Evolutionary conservation across 306 rosid genomes (phyloP).

Genomic region (Cyclanthera cordifolia): DNA sequence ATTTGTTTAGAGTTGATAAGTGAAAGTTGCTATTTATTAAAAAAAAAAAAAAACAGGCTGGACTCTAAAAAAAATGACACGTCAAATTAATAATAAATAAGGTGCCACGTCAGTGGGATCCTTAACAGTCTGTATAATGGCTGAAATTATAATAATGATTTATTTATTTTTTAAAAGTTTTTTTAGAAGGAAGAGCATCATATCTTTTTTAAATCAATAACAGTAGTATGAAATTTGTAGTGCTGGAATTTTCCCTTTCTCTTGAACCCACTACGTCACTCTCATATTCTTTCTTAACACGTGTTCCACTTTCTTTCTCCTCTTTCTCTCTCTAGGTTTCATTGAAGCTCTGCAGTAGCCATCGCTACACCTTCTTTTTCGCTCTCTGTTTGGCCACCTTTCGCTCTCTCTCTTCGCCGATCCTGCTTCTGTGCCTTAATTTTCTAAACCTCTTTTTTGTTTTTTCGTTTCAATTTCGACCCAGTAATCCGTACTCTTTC

Average conservation of each 20-base stretch:
- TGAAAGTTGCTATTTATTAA: too few species aligned
- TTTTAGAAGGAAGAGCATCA: neutral
- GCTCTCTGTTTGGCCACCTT: neutral
- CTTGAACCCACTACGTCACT: conserved; percentile 14
- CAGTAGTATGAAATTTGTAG: too few species aligned
- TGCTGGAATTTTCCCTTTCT: too few species aligned
- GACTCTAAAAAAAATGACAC: too few species aligned
- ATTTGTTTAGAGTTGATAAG: too few species aligned
- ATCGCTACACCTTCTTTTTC: conserved; percentile 11
- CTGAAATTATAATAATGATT: too few species aligned
- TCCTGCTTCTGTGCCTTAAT: conserved; percentile 17
- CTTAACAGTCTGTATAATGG: conserved; percentile 9
- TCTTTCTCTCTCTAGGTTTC: neutral
- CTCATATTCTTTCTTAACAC: conserved; percentile 16
- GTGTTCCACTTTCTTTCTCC: conserved; percentile 6
- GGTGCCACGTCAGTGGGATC: conserved; percentile 17
- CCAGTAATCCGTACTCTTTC: conserved; percentile 29
- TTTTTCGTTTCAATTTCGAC: conserved; percentile 11
- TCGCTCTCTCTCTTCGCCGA: conserved; percentile 10
- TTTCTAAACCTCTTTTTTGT: conserved; percentile 8
- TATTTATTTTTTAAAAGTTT: too few species aligned
- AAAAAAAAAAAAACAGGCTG: neutral
- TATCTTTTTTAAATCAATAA: too few species aligned
- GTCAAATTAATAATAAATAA: neutral
- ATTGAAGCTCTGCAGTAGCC: conserved; percentile 18